phyloP scores from a whole-genome alignment of 2,329 filamentous ascomycete genomes.

The Talaromyces sp. region DNA sequence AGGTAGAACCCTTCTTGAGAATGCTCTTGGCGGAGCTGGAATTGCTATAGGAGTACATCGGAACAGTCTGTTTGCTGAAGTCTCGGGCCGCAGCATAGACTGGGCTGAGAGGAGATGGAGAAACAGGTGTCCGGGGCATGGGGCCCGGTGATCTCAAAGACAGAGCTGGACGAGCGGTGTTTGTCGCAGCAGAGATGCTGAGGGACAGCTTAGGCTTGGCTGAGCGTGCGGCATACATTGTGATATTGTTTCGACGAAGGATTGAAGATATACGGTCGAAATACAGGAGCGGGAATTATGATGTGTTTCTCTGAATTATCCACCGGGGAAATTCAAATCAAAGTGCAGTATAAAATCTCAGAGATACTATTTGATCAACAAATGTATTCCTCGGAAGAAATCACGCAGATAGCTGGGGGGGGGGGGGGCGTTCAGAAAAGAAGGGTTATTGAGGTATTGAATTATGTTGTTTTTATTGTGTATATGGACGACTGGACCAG shows the following conservation, averaged over 20 bases:
- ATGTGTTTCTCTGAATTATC: slow-evolving; percentile 15
- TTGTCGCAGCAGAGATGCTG: slow-evolving; percentile 41
- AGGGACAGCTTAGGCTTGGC: slow-evolving; percentile 47
- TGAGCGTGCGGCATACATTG: slow-evolving; percentile 40
- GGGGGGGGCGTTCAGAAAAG: slow-evolving; percentile 14
- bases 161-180: slow-evolving; percentile 34
- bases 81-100: slow-evolving; percentile 30
- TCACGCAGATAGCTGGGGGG: slow-evolving; percentile 3
- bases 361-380: slow-evolving; percentile 36
- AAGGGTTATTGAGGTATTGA: slow-evolving; percentile 21
- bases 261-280: slow-evolving; percentile 5
- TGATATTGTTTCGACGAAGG: not conserved
- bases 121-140: slow-evolving; percentile 42
- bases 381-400: slow-evolving; percentile 24
- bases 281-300: slow-evolving; percentile 19
- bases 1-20: slow-evolving; percentile 41
- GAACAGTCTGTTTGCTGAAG: slow-evolving; percentile 36
- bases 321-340: slow-evolving; percentile 14
- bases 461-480: slow-evolving; percentile 14
- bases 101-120: slow-evolving; percentile 43
- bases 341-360: slow-evolving; percentile 10
- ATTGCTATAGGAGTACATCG: slow-evolving; percentile 43
- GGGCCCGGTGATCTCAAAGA: slow-evolving; percentile 43
- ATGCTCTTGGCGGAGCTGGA: slow-evolving; percentile 46
- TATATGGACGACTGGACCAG: slow-evolving; percentile 39